These are phyloP conservation scores for Penicillium desertorum DNA, from an alignment of 495 filamentous ascomycete species.

Conservation along the genomic window DNA sequence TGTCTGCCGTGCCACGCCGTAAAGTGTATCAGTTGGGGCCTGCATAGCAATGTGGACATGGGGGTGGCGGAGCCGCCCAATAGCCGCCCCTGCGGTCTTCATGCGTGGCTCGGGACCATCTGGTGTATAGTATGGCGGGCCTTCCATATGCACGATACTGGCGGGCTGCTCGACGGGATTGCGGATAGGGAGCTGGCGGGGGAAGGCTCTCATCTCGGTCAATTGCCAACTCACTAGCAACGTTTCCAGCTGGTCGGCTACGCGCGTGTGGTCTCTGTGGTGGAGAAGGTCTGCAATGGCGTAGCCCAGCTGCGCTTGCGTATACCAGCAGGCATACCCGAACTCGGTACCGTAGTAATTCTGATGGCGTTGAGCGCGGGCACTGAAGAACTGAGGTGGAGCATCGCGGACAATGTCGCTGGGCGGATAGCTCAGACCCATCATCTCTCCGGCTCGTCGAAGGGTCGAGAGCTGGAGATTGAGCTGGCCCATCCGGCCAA, in stretches of 20 bases:
- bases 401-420: neutral
- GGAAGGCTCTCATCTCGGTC: neutral
- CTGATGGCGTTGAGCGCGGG: neutral
- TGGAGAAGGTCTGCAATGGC: neutral
- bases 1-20: neutral
- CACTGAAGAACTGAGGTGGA: neutral
- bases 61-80: neutral
- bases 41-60: neutral
- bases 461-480: neutral
- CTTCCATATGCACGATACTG: neutral
- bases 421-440: neutral
- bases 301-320: neutral
- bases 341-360: conserved; percentile 1
- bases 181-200: neutral
- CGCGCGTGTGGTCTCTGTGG: neutral
- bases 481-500: neutral
- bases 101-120: neutral
- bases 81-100: too few species aligned
- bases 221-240: neutral
- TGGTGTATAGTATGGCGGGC: neutral
- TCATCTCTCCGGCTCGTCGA: neutral
- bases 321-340: conserved; percentile 8
- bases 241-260: neutral
- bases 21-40: neutral
- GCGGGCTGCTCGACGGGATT: neutral